These are phyloP conservation scores for Anthracocystis panici-leucophaei DNA, from an alignment of 1,284 basidiomycete species.

Conservation along the genomic window DNA sequence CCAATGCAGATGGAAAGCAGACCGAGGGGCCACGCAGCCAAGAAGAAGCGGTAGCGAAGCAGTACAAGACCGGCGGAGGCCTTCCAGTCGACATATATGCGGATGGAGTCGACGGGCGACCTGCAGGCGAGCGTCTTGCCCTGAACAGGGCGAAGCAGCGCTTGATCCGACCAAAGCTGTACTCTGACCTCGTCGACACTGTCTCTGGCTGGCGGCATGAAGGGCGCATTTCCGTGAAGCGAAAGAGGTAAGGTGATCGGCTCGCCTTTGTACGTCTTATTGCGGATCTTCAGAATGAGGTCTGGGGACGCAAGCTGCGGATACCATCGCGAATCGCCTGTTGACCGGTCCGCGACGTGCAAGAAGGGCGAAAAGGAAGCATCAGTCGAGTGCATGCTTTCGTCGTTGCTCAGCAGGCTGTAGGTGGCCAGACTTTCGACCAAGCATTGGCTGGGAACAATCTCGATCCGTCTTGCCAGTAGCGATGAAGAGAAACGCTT, in stretches of 20 bases:
- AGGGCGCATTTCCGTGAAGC: conserved; percentile 63
- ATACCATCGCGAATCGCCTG: conserved; percentile 60
- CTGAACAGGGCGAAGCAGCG: conserved; percentile 10
- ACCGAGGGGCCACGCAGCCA: conserved; percentile 56
- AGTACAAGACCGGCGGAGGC: conserved; percentile 57
- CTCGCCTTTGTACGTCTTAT: conserved; percentile 13
- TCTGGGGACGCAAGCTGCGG: conserved; percentile 35
- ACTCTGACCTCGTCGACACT: conserved; percentile 40
- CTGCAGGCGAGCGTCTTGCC: conserved; percentile 21
- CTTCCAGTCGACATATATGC: conserved; percentile 56
- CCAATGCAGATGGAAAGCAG: conserved; percentile 42
- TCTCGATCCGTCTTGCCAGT: conserved; percentile 49
- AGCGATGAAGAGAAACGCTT: conserved; percentile 50
- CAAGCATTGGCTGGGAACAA: conserved; percentile 43
- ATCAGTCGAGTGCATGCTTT: conserved; percentile 16
- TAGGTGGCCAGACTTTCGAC: conserved; percentile 27
- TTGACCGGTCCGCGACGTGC: conserved; percentile 49
- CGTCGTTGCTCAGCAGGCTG: conserved; percentile 22
- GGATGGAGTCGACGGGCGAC: conserved; percentile 40
- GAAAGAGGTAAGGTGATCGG: conserved; percentile 40
- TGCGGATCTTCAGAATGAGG: conserved; percentile 24
- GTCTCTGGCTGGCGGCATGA: conserved; percentile 50
- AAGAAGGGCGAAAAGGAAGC: conserved; percentile 55
- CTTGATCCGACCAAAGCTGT: conserved; percentile 59
- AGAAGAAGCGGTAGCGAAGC: conserved; percentile 59